Percentiles rank a stretch among this genome's conserved stretches.
Conservation (phyloP, 2,329 filamentous ascomycete species). For the Fusarium sp. region DNA sequence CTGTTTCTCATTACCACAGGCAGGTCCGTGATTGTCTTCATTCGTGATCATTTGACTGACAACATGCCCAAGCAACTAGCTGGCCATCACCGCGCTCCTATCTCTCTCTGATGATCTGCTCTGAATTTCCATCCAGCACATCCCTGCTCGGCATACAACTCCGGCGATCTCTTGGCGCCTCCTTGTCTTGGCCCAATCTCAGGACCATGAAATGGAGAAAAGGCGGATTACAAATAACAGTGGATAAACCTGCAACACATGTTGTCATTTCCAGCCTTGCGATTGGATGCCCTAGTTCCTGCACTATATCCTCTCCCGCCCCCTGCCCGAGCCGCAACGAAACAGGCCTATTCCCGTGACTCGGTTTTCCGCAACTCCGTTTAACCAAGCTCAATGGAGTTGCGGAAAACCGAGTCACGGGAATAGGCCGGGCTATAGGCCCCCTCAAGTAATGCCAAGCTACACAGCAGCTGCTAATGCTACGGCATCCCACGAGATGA, state of each 20-base stretch:
- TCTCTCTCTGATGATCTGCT: background rate
- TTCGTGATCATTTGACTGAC: background rate
- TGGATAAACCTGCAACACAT: background rate
- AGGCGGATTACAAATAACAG: background rate
- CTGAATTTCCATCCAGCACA: background rate
- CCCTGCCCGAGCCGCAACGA: background rate
- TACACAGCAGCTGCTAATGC: background rate
- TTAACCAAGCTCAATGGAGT: no score
- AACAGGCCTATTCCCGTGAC: background rate
- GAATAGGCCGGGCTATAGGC: no score
- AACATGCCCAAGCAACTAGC: background rate
- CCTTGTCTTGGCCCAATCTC: background rate
- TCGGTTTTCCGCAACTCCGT: no score
- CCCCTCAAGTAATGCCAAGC: background rate
- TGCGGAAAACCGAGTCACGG: no score
- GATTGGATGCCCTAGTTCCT: background rate
- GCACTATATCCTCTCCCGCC: background rate
- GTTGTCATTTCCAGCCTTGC: background rate
- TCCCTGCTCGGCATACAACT: background rate
- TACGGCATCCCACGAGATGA: background rate
- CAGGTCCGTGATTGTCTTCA: background rate
- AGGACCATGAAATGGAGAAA: background rate
- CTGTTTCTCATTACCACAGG: background rate
- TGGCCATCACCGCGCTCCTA: background rate
- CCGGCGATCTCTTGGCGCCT: background rate